Percentiles rank a stretch among this genome's conserved stretches.
Conservation (phyloP, 176 grass and related monocot species). For the Triticum turgidum region DNA sequence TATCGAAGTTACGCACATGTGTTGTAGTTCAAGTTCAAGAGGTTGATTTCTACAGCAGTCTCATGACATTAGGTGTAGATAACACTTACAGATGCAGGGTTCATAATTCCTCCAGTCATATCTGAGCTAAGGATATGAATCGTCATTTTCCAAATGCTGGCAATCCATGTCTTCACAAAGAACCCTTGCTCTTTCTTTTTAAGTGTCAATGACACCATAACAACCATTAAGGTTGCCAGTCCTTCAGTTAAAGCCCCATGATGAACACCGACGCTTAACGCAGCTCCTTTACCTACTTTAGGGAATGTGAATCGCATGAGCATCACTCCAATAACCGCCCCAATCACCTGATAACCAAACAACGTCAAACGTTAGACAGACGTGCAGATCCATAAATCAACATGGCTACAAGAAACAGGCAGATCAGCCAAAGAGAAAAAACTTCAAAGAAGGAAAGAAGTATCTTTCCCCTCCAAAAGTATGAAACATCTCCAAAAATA, state of each 20-base stretch:
- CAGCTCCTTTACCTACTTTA: conserved; percentile 72
- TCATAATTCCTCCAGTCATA: conserved; percentile 96
- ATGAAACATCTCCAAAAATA: background rate
- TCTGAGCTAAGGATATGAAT: conserved; percentile 95
- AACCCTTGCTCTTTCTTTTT: conserved; percentile 87
- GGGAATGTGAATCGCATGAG: conserved; percentile 65
- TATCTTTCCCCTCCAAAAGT: background rate
- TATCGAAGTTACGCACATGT: background rate
- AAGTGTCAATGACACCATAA: conserved; percentile 72
- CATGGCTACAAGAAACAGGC: background rate
- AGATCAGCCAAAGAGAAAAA: background rate
- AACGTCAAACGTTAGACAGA: conserved; percentile 13
- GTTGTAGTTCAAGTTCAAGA: conserved; percentile 22
- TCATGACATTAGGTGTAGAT: conserved; percentile 15
- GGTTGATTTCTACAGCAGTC: conserved; percentile 16
- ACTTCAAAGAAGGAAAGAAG: background rate
- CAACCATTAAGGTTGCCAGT: conserved; percentile 77
- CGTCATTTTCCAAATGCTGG: conserved; percentile 78
- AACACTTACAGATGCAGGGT: conserved; percentile 90
- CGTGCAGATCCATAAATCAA: background rate
- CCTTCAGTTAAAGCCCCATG: conserved; percentile 84
- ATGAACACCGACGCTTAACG: conserved; percentile 61
- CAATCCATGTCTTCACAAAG: conserved; percentile 97
- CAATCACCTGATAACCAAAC: conserved; percentile 59
- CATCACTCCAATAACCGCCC: conserved; percentile 58